phyloP scores from a whole-genome alignment of 2,329 filamentous ascomycete genomes.

The Sodiomyces alkalinus region DNA sequence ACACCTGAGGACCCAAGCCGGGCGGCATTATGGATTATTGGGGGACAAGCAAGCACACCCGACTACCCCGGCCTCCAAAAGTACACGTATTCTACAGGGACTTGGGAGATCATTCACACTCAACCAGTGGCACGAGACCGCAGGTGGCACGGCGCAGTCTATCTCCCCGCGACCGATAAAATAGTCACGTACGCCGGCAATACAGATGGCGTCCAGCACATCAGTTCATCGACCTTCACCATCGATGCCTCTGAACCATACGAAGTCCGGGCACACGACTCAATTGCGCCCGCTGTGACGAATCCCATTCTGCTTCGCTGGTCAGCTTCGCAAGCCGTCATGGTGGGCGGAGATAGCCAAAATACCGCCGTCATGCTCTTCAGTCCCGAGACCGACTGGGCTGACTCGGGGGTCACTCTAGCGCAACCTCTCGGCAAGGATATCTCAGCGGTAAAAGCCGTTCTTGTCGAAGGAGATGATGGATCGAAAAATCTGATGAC shows the following conservation, averaged over 20 bases:
- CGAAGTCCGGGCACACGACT: slow-evolving; percentile 40
- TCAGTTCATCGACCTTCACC: slow-evolving; percentile 62
- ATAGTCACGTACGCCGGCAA: slow-evolving; percentile 73
- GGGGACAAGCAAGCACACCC: slow-evolving; percentile 41
- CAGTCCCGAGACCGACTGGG: slow-evolving; percentile 47
- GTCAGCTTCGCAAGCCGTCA: slow-evolving; percentile 52
- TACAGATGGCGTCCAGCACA: slow-evolving; percentile 38
- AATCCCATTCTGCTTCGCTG: slow-evolving; percentile 62
- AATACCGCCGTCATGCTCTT: slow-evolving; percentile 64
- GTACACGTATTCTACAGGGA: slow-evolving; percentile 36
- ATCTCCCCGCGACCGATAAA: slow-evolving; percentile 51
- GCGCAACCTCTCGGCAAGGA: slow-evolving; percentile 43
- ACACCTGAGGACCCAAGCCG: slow-evolving; percentile 40
- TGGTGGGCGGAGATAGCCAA: slow-evolving; percentile 56
- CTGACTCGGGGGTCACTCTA: slow-evolving; percentile 49
- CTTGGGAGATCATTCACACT: slow-evolving; percentile 33
- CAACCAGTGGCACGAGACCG: slow-evolving; percentile 48
- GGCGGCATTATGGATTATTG: slow-evolving; percentile 65
- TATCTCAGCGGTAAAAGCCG: slow-evolving; percentile 39
- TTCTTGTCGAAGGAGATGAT: slow-evolving; percentile 57
- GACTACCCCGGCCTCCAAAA: slow-evolving; percentile 64
- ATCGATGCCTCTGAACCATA: slow-evolving; percentile 54
- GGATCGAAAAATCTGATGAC: slow-evolving; percentile 64
- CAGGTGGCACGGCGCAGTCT: slow-evolving; percentile 59
- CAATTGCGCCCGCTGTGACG: slow-evolving; percentile 44